Evolutionary conservation across 1,284 basidiomycete genomes (phyloP).

Genomic region (Exobasidium rhododendri): DNA sequence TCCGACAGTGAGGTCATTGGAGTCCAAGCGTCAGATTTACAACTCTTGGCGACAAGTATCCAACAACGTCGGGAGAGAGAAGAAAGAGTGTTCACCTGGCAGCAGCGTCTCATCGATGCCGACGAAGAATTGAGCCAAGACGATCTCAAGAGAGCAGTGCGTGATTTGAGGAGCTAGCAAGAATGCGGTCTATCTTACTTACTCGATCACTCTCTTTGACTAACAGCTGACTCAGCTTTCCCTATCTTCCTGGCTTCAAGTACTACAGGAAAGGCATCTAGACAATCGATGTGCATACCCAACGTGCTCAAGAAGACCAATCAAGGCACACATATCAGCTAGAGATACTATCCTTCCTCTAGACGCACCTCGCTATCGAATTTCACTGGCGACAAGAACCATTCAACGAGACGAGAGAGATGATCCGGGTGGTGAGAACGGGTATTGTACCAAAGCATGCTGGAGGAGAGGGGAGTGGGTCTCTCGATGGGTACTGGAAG

Average conservation of each 20-base stretch:
- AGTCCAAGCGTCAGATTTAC: conserved; percentile 8
- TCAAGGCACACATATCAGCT: not conserved
- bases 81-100: conserved; percentile 10
- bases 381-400: conserved; percentile 7
- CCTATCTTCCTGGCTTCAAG: conserved; percentile 2
- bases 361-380: conserved; percentile 12
- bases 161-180: not conserved
- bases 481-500: conserved; percentile 2
- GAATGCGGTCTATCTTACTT: not conserved
- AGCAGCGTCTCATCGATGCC: not conserved
- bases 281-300: conserved; percentile 8
- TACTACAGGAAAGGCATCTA: conserved; percentile 9
- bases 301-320: conserved; percentile 3
- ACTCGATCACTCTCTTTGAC: not conserved
- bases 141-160: conserved; percentile 8
- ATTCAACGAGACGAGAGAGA: conserved; percentile 10
- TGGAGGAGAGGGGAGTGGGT: conserved; percentile 13
- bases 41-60: conserved; percentile 7
- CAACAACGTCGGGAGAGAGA: conserved; percentile 1
- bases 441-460: conserved; percentile 5
- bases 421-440: conserved; percentile 8
- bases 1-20: not conserved
- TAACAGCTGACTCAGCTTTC: not conserved
- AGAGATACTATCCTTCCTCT: not conserved
- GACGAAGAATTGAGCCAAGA: no score